Conservation (phyloP, 305 asterid species). For the Solanum hybrid region DNA sequence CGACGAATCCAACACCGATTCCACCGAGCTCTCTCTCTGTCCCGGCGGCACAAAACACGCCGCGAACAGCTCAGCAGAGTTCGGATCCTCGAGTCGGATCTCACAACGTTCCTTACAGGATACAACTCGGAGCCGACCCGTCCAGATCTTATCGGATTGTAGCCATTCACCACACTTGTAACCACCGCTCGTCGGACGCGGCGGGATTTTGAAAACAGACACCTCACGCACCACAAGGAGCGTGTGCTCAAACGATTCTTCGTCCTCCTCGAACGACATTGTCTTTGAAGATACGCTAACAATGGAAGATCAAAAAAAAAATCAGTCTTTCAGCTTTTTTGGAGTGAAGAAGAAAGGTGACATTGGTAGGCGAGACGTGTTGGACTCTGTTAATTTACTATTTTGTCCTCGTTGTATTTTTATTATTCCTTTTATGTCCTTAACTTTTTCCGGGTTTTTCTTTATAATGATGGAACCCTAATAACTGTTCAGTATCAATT, state of each 20-base stretch:
- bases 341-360: neutral
- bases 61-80: conserved; percentile 82
- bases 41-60: conserved; percentile 68
- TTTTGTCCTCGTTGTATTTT: neutral
- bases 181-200: conserved; percentile 89
- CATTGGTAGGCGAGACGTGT: neutral
- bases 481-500: neutral
- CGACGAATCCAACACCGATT: conserved; percentile 57
- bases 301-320: neutral
- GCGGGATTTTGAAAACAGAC: conserved; percentile 86
- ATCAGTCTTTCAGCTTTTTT: neutral
- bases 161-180: conserved; percentile 99
- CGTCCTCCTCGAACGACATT: conserved; percentile 80
- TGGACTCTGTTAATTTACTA: neutral
- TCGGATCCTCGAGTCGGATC: conserved; percentile 93
- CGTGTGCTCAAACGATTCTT: conserved; percentile 87
- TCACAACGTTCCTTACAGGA: conserved; percentile 75
- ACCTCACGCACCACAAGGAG: conserved; percentile 92
- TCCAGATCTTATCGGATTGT: conserved; percentile 97
- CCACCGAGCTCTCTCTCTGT: conserved; percentile 63
- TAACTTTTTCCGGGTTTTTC: neutral
- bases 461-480: neutral
- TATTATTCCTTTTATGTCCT: neutral
- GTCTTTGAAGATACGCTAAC: neutral
- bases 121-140: conserved; percentile 86